These are phyloP conservation scores for Neodidymelliopsis sp. DNA, from an alignment of 2,329 filamentous ascomycete species.

Conservation along the genomic window DNA sequence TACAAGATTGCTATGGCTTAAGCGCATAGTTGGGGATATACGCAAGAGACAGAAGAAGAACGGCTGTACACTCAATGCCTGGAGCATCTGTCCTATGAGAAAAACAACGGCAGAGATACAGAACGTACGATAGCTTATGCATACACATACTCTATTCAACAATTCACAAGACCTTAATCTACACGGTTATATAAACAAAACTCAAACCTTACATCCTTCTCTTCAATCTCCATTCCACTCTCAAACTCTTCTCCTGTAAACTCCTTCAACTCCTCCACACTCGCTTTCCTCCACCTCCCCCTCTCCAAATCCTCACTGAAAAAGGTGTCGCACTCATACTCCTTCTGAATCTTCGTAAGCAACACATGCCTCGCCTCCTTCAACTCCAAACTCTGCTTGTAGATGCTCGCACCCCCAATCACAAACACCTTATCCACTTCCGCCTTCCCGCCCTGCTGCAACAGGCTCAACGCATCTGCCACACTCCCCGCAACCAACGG, in stretches of 20 bases:
- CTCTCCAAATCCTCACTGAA: slow-evolving; percentile 69
- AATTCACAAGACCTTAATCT: slow-evolving; percentile 1
- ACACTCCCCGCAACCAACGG: slow-evolving; percentile 68
- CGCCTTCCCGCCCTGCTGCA: slow-evolving; percentile 53
- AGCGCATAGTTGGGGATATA: no score
- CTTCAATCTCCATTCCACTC: slow-evolving; percentile 64
- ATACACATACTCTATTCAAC: no score
- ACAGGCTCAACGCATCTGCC: slow-evolving; percentile 50
- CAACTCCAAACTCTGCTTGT: slow-evolving; percentile 71
- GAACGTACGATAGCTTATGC: no score
- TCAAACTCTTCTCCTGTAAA: slow-evolving; percentile 73
- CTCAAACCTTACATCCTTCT: slow-evolving; percentile 71
- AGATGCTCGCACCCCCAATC: slow-evolving; percentile 90
- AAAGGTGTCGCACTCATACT: slow-evolving; percentile 79
- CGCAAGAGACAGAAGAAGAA: no score
- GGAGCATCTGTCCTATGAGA: no score
- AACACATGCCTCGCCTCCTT: slow-evolving; percentile 68
- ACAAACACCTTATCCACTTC: slow-evolving; percentile 67
- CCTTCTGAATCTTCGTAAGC: slow-evolving; percentile 71
- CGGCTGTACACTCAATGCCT: no score
- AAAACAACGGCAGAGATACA: no score
- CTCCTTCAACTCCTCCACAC: slow-evolving; percentile 61
- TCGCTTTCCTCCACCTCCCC: slow-evolving; percentile 62
- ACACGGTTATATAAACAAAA: slow-evolving; percentile 69
- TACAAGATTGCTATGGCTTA: slow-evolving; percentile 32